These are phyloP conservation scores for Fraxinus angustifolia DNA, from an alignment of 305 asterid genomes.

Conservation along the genomic window DNA sequence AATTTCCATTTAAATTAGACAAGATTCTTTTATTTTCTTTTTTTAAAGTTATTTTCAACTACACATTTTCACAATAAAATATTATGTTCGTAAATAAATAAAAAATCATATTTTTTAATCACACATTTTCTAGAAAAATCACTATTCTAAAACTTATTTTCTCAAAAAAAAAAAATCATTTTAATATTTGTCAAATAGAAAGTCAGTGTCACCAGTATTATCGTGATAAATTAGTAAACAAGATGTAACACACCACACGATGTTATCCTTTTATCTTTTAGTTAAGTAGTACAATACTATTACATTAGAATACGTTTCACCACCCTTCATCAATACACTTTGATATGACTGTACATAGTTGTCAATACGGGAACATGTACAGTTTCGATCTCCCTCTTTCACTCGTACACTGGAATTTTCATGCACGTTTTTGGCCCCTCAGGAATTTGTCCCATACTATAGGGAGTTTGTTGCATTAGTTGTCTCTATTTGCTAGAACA, in stretches of 20 bases:
- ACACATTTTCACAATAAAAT: no score
- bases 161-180: neutral
- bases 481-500: neutral
- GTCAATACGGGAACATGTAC: neutral
- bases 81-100: no score
- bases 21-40: no score
- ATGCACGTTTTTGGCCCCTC: neutral
- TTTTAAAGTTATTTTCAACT: no score
- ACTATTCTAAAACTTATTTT: neutral
- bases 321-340: neutral
- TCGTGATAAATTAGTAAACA: no score
- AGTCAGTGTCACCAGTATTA: neutral
- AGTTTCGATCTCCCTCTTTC: neutral
- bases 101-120: no score
- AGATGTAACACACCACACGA: neutral
- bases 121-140: neutral
- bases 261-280: neutral
- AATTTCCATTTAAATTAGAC: no score
- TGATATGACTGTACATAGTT: neutral
- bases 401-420: neutral
- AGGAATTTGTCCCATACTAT: neutral
- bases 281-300: neutral
- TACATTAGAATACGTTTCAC: neutral
- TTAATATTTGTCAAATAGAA: neutral
- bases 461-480: neutral